Conservation (phyloP, 2,329 filamentous ascomycete species). For the Alternaria arbusti region DNA sequence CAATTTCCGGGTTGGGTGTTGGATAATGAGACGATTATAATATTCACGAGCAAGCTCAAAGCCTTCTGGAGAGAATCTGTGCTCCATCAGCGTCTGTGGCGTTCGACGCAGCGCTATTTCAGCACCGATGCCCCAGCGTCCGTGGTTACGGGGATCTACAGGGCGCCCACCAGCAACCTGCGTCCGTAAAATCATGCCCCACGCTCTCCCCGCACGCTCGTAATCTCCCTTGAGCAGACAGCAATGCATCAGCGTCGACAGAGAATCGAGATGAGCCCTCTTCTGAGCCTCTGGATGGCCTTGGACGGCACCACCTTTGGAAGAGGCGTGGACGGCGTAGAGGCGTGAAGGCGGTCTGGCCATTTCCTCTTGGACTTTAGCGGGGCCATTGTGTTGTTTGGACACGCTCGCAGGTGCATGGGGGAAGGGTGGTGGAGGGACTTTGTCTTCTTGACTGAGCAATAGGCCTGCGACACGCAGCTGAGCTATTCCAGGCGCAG, state of each 20-base stretch:
- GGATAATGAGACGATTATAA: constrained; percentile 78
- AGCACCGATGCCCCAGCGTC: constrained; percentile 82
- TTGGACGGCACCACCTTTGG: constrained; percentile 13
- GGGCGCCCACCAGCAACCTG: constrained; percentile 59
- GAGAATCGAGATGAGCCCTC: constrained; percentile 66
- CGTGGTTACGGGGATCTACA: constrained; percentile 72
- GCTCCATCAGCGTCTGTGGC: neutral
- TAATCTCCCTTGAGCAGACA: constrained; percentile 76
- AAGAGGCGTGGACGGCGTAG: constrained; percentile 35
- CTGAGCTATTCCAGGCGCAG: constrained; percentile 34
- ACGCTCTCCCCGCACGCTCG: constrained; percentile 73
- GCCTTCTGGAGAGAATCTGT: constrained; percentile 49
- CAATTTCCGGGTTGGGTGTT: constrained; percentile 70
- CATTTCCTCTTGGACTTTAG: constrained; percentile 49
- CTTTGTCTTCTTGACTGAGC: constrained; percentile 43
- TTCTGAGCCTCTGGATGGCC: constrained; percentile 43
- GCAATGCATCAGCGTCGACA: constrained; percentile 74
- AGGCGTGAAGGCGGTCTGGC: constrained; percentile 52
- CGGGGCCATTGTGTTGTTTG: constrained; percentile 20
- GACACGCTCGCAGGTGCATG: constrained; percentile 44
- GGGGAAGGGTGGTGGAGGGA: constrained; percentile 54
- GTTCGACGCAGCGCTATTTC: constrained; percentile 75
- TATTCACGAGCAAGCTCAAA: constrained; percentile 69
- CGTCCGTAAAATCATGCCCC: constrained; percentile 73
- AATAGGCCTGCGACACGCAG: constrained; percentile 51